Evolutionary conservation across 2,329 filamentous ascomycete species (phyloP), one percentile per base, ranked within the genome.

Genomic region (Fusarium lyarnte): DNA sequence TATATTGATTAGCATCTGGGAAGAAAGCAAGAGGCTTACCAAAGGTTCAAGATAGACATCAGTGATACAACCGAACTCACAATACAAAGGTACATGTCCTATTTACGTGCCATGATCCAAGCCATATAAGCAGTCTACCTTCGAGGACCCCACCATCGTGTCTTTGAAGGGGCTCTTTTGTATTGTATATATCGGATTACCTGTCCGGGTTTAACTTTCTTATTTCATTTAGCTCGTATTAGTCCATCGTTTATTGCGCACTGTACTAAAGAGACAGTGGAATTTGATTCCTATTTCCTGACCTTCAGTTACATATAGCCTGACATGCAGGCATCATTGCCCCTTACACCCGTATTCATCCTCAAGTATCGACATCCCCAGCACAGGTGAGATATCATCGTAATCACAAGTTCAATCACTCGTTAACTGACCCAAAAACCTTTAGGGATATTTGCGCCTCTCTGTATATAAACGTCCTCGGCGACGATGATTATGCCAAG

Each of bases 371-470:
- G 54, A 6, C 6, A 46, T 35, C 41, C 54, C 0, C 13, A 36
- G 19, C 7, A 46, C 1, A 29, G 31, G 41, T 58, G 38, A 57
- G n/a, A 3, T 5, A 1, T 25, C 7, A 1, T 3, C 3, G 1
- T 5, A 31, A 7, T 3, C 4, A 13, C 0, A 17, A 3, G 6
- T 19, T 19, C 1, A 9, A 29, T 6, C 1, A 2, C 0, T 7
- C 19, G 1, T 23, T 25, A 0, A 23, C 29, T 29, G 2, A 27
- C 2, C 5, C 1, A 35, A 6, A 46, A 3, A 46, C 23, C 2
- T 46, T 36, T 3, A 0, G 6, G 1, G 31, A 29, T 3, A 38
- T 58, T 3, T 36, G 14, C 14, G 12, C 25, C 0, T 23, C 23
- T 46, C 31, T 38, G 5, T 2, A 31, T 7, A 38, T 23, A 6